These are phyloP conservation scores for Spongospora subterranea DNA, from an alignment of 208 protist species.

Conservation along the genomic window DNA sequence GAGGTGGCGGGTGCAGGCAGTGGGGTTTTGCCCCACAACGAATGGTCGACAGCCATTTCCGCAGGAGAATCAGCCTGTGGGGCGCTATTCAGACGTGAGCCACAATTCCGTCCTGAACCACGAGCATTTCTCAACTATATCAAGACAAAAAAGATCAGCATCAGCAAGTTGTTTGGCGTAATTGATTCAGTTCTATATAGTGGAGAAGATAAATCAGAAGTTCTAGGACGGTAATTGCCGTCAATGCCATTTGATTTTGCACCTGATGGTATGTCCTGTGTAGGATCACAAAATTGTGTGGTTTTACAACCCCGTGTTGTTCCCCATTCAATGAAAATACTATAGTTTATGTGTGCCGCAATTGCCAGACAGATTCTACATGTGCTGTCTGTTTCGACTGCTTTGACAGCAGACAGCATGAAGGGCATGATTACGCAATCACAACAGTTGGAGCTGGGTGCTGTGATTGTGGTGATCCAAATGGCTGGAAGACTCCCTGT, in stretches of 20 bases:
- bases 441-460: slow-evolving; percentile 6
- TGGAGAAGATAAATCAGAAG: background rate
- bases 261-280: background rate
- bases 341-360: slow-evolving; percentile 23
- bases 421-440: slow-evolving; percentile 51
- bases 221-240: background rate
- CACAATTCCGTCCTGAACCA: background rate
- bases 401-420: background rate
- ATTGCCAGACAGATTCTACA: slow-evolving; percentile 19
- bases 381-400: slow-evolving; percentile 52
- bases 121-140: background rate
- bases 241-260: background rate
- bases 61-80: background rate
- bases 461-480: slow-evolving; percentile 26
- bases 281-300: background rate
- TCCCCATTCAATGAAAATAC: background rate
- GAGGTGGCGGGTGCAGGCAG: background rate
- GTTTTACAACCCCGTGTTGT: background rate
- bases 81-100: background rate
- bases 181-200: slow-evolving; percentile 1
- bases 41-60: background rate
- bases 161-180: slow-evolving; percentile 24
- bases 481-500: slow-evolving; percentile 26
- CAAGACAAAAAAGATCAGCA: background rate
- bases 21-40: background rate